Conservation (phyloP, 1,284 basidiomycete genomes). For the Boletus semigastroideus region DNA sequence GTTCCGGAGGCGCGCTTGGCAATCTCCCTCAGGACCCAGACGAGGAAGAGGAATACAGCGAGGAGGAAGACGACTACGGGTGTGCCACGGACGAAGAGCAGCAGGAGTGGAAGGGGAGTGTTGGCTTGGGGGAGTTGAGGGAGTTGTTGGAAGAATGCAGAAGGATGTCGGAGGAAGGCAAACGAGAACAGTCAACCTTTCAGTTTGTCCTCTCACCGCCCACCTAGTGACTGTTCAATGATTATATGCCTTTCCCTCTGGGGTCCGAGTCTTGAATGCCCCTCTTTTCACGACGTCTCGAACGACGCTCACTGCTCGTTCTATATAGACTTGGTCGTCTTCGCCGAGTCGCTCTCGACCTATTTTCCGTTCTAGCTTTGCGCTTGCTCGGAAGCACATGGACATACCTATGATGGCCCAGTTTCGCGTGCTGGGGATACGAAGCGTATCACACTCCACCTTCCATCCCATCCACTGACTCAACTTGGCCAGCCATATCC, state of each 20-base stretch:
- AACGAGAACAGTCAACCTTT: slow-evolving; percentile 34
- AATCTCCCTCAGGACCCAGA: slow-evolving; percentile 50
- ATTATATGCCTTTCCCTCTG: slow-evolving; percentile 60
- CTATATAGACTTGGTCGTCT: slow-evolving; percentile 34
- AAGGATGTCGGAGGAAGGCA: slow-evolving; percentile 43
- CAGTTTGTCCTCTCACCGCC: slow-evolving; percentile 22
- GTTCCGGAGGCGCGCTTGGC: slow-evolving; percentile 59
- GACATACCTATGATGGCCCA: slow-evolving; percentile 85
- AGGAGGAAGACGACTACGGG: slow-evolving; percentile 29
- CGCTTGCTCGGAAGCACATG: neutral
- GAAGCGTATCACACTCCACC: slow-evolving; percentile 80
- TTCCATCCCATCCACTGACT: slow-evolving; percentile 80
- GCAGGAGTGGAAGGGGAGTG: slow-evolving; percentile 31
- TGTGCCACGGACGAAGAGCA: slow-evolving; percentile 37
- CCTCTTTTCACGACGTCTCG: slow-evolving; percentile 52
- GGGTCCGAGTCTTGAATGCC: slow-evolving; percentile 64
- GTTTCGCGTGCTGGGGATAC: slow-evolving; percentile 91
- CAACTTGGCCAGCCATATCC: slow-evolving; percentile 77
- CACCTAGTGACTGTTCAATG: slow-evolving; percentile 19
- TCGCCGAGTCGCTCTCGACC: slow-evolving; percentile 32
- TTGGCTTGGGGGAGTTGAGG: slow-evolving; percentile 39
- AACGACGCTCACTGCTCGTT: slow-evolving; percentile 47
- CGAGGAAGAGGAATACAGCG: slow-evolving; percentile 33
- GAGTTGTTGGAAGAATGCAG: slow-evolving; percentile 50
- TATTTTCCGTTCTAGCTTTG: slow-evolving; percentile 23